phyloP scores from a whole-genome alignment of 768 basidiomycete species.

The Kwoniella newhampshirensis region DNA sequence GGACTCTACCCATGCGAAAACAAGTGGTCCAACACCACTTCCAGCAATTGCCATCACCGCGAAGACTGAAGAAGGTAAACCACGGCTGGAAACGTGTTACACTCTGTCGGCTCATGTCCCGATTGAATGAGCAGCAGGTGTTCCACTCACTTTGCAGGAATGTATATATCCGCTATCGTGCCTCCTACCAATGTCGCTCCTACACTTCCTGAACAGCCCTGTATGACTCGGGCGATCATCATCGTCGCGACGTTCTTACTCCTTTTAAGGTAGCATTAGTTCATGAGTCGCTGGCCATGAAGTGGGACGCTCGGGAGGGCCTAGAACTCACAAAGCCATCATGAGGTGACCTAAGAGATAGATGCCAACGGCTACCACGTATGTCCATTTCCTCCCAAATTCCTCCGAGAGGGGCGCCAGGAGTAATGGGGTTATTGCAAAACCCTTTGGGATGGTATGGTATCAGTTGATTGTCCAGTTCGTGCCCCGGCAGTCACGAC shows the following conservation, averaged over 20 bases:
- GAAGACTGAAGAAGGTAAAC: conserved; percentile 75
- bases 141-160: conserved; percentile 20
- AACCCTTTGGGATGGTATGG: conserved; percentile 28
- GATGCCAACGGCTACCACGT: conserved; percentile 25
- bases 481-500: too few species aligned
- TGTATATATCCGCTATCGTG: conserved; percentile 54
- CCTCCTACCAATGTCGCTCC: conserved; percentile 55
- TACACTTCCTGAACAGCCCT: conserved; percentile 50
- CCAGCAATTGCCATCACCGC: conserved; percentile 63
- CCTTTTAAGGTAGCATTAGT: conserved; percentile 16
- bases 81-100: conserved; percentile 65
- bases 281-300: too few species aligned
- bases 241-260: conserved; percentile 52
- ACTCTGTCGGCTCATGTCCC: neutral
- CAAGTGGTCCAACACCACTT: conserved; percentile 65
- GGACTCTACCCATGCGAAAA: conserved; percentile 63
- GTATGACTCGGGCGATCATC: conserved; percentile 50
- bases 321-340: conserved; percentile 22
- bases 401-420: conserved; percentile 48
- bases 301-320: too few species aligned
- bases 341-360: conserved; percentile 23
- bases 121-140: neutral
- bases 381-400: conserved; percentile 48
- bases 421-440: conserved; percentile 46
- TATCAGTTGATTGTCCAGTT: too few species aligned